Conservation (phyloP, 768 basidiomycete species). For the Pholiota molesta region DNA sequence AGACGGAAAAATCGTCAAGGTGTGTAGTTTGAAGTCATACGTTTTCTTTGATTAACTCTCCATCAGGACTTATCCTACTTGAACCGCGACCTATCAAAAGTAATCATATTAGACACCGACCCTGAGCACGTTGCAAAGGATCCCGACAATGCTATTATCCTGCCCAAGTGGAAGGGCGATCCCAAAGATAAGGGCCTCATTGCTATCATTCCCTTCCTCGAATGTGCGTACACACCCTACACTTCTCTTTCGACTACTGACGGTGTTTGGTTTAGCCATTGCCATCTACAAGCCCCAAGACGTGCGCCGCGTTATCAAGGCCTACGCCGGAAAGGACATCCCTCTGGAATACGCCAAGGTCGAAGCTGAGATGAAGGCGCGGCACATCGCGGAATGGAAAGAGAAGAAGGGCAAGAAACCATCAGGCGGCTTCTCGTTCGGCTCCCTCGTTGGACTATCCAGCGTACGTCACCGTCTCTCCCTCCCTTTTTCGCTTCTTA, state of each 20-base stretch:
- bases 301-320: conserved; percentile 83
- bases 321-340: conserved; percentile 88
- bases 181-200: conserved; percentile 71
- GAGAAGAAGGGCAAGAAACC: conserved; percentile 38
- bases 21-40: conserved; percentile 26
- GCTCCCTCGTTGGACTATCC: conserved; percentile 43
- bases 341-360: conserved; percentile 86
- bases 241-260: conserved; percentile 2
- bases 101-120: conserved; percentile 84
- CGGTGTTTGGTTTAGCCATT: conserved; percentile 59
- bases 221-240: conserved; percentile 53
- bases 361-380: conserved; percentile 81
- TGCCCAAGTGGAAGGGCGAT: conserved; percentile 88
- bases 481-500: neutral
- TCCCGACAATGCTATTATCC: conserved; percentile 84
- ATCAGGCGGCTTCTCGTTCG: conserved; percentile 35
- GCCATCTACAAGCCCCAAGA: conserved; percentile 89
- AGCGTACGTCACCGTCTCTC: conserved; percentile 20
- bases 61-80: conserved; percentile 87
- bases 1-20: conserved; percentile 87
- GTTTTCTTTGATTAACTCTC: neutral
- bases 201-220: conserved; percentile 96
- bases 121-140: conserved; percentile 77
- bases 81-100: conserved; percentile 91
- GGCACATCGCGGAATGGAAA: conserved; percentile 84